Base-by-base conservation (phyloP, 495 filamentous ascomycete genomes). In the Xylaria venustula region DNA sequence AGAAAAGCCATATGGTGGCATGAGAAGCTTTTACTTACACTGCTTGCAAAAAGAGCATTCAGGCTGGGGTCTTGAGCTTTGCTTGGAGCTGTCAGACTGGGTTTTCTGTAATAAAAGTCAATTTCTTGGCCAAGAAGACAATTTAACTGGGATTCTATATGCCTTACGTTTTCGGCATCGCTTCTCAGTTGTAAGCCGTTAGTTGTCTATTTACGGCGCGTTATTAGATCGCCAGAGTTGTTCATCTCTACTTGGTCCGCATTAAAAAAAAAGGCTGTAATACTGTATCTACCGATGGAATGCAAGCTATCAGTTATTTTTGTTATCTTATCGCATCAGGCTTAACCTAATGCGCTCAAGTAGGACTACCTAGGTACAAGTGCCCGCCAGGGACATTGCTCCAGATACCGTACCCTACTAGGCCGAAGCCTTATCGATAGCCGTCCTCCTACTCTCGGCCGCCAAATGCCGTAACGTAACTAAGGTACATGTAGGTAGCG, bases 11-110 rank as follows among this genome's bases (percentile, higher is more conserved):
- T n/a, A 5, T 15, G 11, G 14, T 15, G 41, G 37, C 22, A 26
- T 5, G 0, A 34, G 25, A 25, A 30, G 41, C n/a, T n/a, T n/a
- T n/a, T n/a, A 83, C 89, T 74, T 79, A 94, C 92, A 78, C 90
- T 93, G 26, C 83, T 79, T 28, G 88, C 81, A 74, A 97, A 97
- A 25, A 97, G 81, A 49, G 89, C 88, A 62, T 89, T 86, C 64
- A 97, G 68, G 54, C 80, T 75, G 62, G 90, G 88, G 77, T 97
- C 90, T 64, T 95, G 80, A 62, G 82, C 77, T 66, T 79, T 80
- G 47, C 70, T 70, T 0, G 75, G 68, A 53, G 73, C 78, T 41
- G 66, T 47, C 42, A 81, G 49, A 30, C 49, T 52, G 23, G 62
- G 57, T 61, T 71, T 76, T 59, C 75, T 79, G 23, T 0, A 6